Base-by-base conservation (phyloP, 768 basidiomycete species). In the Cystobasidium onofrii region DNA sequence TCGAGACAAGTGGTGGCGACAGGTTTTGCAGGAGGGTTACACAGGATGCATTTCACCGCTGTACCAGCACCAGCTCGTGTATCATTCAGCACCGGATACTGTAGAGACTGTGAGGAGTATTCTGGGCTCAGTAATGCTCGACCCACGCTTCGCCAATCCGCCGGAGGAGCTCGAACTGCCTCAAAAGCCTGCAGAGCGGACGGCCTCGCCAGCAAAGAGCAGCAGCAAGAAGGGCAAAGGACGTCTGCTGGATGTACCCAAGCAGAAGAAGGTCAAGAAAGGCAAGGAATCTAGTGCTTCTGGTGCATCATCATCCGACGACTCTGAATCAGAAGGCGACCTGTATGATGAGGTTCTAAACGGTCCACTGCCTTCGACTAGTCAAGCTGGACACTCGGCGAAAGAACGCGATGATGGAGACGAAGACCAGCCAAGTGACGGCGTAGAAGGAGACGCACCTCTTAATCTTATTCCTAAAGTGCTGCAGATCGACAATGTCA, bases 401-500 rank as follows among this genome's bases (percentile, higher is more conserved):
- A 43, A 66, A 4, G 65, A 64, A 6, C 13, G 31, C 29, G 34
- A 18, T 15, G 57, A 29, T 3, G 63, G 41, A 10, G n/a, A 52
- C 23, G 13, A 27, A 25, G 36, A 39, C 31, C 13, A 64, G 9
- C 7, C 25, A 36, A 15, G 50, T 9, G 75, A 71, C n/a, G 78
- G 77, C 25, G 79, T 81, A n/a, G 80, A 77, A 23, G 82, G 79
- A 15, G 70, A 63, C 31, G 60, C 0, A 18, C 65, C 18, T 27
- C 60, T 31, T 62, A 71, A 73, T 46, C 71, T 46, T 60, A 50
- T 41, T 27, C 66, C 41, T 17, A 72, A 54, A 33, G 72, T 55
- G 57, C 73, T 43, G 64, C 70, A 34, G 60, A 15, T 17, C 64
- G 74, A 75, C 46, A 52, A 75, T 39, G 46, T 76, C 50, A 25